These are phyloP conservation scores for Gomphus sp. DNA, from an alignment of 1,284 basidiomycete genomes.

Conservation along the genomic window DNA sequence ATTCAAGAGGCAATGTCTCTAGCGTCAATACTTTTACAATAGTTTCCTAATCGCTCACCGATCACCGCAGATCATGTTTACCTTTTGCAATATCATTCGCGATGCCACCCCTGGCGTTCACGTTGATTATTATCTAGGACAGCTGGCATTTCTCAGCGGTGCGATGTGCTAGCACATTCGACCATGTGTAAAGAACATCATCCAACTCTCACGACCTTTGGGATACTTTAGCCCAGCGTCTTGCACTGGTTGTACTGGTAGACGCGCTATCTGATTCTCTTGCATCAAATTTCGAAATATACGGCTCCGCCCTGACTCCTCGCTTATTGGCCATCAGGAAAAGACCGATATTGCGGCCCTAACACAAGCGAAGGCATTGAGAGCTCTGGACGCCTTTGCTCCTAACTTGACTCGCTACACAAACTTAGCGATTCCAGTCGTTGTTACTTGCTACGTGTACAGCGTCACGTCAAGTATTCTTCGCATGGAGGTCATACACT, in stretches of 20 bases:
- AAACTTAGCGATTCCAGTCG: slow-evolving; percentile 47
- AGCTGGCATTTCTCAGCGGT: slow-evolving; percentile 49
- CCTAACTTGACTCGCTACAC: slow-evolving; percentile 50
- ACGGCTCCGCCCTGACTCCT: slow-evolving; percentile 45
- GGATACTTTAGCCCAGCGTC: slow-evolving; percentile 23
- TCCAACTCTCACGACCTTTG: slow-evolving; percentile 43
- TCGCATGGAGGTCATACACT: slow-evolving; percentile 45
- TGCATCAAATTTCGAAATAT: slow-evolving; percentile 53
- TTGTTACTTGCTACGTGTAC: slow-evolving; percentile 45
- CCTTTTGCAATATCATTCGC: slow-evolving; percentile 50
- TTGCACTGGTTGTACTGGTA: slow-evolving; percentile 42
- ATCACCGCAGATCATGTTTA: slow-evolving; percentile 44
- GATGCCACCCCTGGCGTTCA: slow-evolving; percentile 36
- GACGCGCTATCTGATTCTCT: slow-evolving; percentile 47
- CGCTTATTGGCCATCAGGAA: slow-evolving; percentile 29
- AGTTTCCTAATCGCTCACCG: neutral
- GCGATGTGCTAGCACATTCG: slow-evolving; percentile 58
- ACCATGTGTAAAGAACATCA: slow-evolving; percentile 39
- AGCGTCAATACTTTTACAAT: neutral
- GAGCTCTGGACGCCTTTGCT: slow-evolving; percentile 45
- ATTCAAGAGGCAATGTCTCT: too few species aligned
- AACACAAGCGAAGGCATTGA: neutral
- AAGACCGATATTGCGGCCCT: neutral
- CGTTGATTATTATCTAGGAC: slow-evolving; percentile 53
- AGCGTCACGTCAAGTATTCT: slow-evolving; percentile 34